phyloP scores from a whole-genome alignment of 148 eudicot species.

The Drosera capensis region DNA sequence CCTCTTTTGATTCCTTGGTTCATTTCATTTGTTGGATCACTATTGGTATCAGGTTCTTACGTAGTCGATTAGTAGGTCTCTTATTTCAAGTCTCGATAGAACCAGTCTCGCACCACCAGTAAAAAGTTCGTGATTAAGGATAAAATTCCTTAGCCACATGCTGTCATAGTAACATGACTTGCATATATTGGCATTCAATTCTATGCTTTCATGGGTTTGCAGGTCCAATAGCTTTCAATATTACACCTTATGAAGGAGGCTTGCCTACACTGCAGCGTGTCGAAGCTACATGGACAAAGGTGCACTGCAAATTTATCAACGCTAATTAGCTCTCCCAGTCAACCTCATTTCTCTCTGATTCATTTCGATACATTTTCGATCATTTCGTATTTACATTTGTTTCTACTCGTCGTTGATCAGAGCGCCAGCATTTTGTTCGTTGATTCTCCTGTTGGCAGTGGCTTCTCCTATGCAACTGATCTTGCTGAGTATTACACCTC shows the following conservation, averaged over 20 bases:
- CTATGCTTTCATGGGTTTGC: too few species aligned
- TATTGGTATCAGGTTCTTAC: too few species aligned
- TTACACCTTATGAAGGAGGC: neutral
- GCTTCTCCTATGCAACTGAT: slow-evolving; percentile 23
- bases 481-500: slow-evolving; percentile 4
- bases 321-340: neutral
- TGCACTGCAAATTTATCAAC: neutral
- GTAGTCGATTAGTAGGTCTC: too few species aligned
- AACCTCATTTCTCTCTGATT: neutral
- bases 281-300: slow-evolving; percentile 12
- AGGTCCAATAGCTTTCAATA: slow-evolving; percentile 5
- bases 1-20: too few species aligned
- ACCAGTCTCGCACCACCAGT: too few species aligned
- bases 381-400: neutral
- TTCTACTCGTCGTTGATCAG: slow-evolving; percentile 5
- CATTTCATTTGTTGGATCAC: too few species aligned
- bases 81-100: too few species aligned
- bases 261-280: neutral
- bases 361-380: neutral
- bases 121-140: too few species aligned
- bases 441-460: slow-evolving; percentile 28
- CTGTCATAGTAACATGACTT: too few species aligned
- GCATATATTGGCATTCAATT: too few species aligned
- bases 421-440: slow-evolving; percentile 17
- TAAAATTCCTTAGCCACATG: too few species aligned